A percentile compares a stretch with the other conserved stretches of the same genome.
These are phyloP conservation scores for Trichoderma atrobrunneum DNA, from an alignment of 2,329 filamentous ascomycete species.

Conservation along the genomic window DNA sequence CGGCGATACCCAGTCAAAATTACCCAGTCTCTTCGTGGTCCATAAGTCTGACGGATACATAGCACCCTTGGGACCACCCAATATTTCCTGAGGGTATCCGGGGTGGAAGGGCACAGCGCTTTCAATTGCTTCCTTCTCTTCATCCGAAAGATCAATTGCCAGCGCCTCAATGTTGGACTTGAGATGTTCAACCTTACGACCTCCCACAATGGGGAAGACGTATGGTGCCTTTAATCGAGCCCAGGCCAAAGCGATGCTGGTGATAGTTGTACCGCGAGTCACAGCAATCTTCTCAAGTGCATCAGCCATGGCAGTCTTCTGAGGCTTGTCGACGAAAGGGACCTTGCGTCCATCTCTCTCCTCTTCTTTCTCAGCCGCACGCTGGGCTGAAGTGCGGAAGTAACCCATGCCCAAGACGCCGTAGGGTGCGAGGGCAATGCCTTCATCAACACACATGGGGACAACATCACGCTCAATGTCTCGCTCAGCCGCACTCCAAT, in stretches of 20 bases:
- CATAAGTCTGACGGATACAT: neutral
- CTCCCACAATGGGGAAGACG: constrained; percentile 61
- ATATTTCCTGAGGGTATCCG: constrained; percentile 38
- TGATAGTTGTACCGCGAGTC: constrained; percentile 15
- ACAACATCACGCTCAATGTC: constrained; percentile 34
- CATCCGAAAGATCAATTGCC: constrained; percentile 47
- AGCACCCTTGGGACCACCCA: constrained; percentile 2
- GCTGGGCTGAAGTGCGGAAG: constrained; percentile 11
- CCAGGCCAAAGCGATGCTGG: constrained; percentile 52
- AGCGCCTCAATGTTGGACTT: constrained; percentile 59
- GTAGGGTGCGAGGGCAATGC: constrained; percentile 48
- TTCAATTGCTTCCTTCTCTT: constrained; percentile 57
- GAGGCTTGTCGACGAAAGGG: constrained; percentile 8
- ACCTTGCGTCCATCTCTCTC: constrained; percentile 6
- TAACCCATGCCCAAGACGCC: constrained; percentile 39
- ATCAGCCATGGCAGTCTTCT: constrained; percentile 25
- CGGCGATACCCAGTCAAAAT: constrained; percentile 14
- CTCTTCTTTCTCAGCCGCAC: neutral
- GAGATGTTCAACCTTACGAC: constrained; percentile 59
- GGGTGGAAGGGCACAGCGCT: constrained; percentile 49
- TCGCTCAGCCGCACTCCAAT: constrained; percentile 27
- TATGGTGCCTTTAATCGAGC: constrained; percentile 58
- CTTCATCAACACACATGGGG: constrained; percentile 33
- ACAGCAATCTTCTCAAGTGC: constrained; percentile 18
- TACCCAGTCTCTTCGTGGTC: constrained; percentile 8